Base-by-base conservation (phyloP, 768 basidiomycete genomes). In the Kwoniella sp. region DNA sequence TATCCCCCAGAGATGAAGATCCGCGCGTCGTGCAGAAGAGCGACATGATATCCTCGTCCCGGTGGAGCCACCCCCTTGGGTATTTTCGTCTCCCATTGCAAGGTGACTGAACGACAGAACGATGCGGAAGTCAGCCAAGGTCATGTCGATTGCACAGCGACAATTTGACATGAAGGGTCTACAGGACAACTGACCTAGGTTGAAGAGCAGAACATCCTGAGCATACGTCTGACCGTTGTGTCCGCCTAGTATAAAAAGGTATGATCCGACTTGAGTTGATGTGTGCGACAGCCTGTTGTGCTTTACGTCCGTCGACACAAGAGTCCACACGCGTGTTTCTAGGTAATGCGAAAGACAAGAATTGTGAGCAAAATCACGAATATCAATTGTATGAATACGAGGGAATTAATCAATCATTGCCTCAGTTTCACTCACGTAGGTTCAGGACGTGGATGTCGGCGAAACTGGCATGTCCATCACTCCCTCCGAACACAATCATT, bases 401-500 rank as follows among this genome's bases (percentile, higher is more conserved):
- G 25, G 31, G 47, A 17, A 23, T 17, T 48, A 26, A 17, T 41
- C 38, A 13, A 34, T 41, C 38, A 13, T 5, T 13, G 34, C 34
- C 8, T 48, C 20, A 20, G 20, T 20, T 22, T 1, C 20, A 83
- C 88, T 65, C 77, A 95, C 94, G 88, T 26, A 97, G 83, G 75
- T 94, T 87, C 63, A 97, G 80, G 68, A 88, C 87, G 87, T 91
- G 93, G 0, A 97, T 86, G 75, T 96, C 92, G 15, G 87, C 87
- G 75, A 93, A 96, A 61, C 89, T 91, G 68, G 91, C 89, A 61
- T 86, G 86, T 2, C 93, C 93, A 78, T 96, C 93, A 69, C 91
- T 92, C 1, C 95, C 94, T 0, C 95, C 95, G 29, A 93, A 84
- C 30, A 97, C 83, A 51, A 97, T 84, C 89, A 95, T 93, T 63